A percentile compares a stretch with the other conserved stretches of the same genome.
Evolutionary conservation across 2,329 filamentous ascomycete genomes (phyloP).

Genomic region (Colletotrichum tofieldiae): DNA sequence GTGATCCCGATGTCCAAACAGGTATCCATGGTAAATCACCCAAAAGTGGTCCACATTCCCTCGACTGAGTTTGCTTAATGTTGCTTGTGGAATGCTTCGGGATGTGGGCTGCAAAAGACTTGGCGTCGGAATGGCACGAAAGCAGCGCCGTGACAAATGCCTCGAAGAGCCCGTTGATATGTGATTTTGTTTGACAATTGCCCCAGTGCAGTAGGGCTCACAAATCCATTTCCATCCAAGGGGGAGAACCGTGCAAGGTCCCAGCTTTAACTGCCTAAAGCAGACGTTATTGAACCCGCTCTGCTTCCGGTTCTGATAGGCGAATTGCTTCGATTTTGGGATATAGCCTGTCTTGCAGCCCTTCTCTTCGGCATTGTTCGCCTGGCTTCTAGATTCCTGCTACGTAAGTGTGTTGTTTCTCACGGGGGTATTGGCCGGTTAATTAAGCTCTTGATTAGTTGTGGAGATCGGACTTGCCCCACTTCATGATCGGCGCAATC

Average conservation of each 20-base stretch:
- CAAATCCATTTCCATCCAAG: background rate
- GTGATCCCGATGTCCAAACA: too few relatives aligned
- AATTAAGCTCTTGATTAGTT: background rate
- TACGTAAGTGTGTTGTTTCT: too few relatives aligned
- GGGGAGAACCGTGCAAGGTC: background rate
- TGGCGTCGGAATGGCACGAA: too few relatives aligned
- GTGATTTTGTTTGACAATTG: too few relatives aligned
- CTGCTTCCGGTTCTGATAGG: background rate
- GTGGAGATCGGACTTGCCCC: background rate
- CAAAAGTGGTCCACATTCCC: background rate
- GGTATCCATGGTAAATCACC: too few relatives aligned
- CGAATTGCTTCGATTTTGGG: background rate
- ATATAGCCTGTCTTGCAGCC: background rate
- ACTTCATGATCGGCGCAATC: background rate
- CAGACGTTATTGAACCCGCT: background rate
- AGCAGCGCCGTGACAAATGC: too few relatives aligned
- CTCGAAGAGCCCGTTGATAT: too few relatives aligned
- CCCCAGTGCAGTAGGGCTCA: too few relatives aligned
- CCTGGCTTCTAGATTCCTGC: too few relatives aligned
- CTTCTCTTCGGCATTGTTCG: too few relatives aligned
- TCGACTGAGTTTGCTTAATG: background rate
- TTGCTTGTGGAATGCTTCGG: background rate
- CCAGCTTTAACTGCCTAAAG: background rate
- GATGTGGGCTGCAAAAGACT: too few relatives aligned
- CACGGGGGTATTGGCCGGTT: too few relatives aligned